Evolutionary conservation across 2,329 filamentous ascomycete genomes (phyloP).

Genomic region (Trichoderma koningiopsis): DNA sequence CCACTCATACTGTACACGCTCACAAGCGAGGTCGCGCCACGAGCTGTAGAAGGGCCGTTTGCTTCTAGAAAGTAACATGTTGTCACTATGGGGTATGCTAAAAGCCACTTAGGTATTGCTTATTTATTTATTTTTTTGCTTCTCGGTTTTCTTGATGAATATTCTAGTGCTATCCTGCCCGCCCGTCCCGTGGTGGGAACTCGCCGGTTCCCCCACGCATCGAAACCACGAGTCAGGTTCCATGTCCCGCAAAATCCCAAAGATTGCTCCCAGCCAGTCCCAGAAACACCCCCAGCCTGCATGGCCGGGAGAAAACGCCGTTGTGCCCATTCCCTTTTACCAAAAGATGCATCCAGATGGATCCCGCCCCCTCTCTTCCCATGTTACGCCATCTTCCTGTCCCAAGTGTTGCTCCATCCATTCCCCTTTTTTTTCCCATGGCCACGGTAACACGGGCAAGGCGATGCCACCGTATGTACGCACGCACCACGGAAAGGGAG

Average conservation of each 20-base stretch:
- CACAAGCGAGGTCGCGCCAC: neutral
- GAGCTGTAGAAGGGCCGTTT: neutral
- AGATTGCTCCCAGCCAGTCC: constrained; percentile 5
- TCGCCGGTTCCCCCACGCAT: constrained; percentile 4
- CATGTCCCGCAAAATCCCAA: neutral
- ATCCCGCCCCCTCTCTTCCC: neutral
- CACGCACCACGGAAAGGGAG: neutral
- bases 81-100: neutral
- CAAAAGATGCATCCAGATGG: constrained; percentile 10
- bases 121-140: neutral
- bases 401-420: neutral
- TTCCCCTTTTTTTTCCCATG: too few species aligned
- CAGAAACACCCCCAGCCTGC: constrained; percentile 12
- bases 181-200: neutral
- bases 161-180: neutral
- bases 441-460: neutral
- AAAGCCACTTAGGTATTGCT: neutral
- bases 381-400: constrained; percentile 17
- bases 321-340: constrained; percentile 6
- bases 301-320: constrained; percentile 22
- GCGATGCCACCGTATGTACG: neutral
- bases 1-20: too few species aligned
- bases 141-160: neutral
- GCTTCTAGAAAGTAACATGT: neutral
- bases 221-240: constrained; percentile 1